These are phyloP conservation scores for Elongisporangium undulatum DNA, from an alignment of 352 stramenopile genomes.

Conservation along the genomic window DNA sequence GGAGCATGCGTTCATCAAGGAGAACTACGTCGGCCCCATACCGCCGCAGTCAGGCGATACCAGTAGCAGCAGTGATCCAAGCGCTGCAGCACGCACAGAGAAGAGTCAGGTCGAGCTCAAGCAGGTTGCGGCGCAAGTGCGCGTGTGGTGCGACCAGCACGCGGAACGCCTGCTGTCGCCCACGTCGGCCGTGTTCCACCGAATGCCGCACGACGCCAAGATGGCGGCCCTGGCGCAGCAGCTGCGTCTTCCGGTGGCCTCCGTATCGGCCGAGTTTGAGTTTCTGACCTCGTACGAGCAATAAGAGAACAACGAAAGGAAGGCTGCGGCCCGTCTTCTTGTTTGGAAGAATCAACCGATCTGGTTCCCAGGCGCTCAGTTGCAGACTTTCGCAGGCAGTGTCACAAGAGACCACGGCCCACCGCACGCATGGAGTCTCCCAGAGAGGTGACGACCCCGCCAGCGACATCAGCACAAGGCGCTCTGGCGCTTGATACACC, in stretches of 20 bases:
- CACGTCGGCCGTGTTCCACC: slow-evolving; percentile 15
- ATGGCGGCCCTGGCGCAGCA: slow-evolving; percentile 40
- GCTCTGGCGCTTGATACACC: background rate
- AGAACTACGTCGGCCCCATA: slow-evolving; percentile 33
- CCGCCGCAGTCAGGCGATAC: slow-evolving; percentile 18
- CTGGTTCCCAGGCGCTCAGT: background rate
- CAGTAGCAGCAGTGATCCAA: slow-evolving; percentile 1
- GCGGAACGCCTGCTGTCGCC: slow-evolving; percentile 27
- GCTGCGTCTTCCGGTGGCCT: slow-evolving; percentile 39
- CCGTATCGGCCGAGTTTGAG: slow-evolving; percentile 45
- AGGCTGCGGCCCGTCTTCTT: background rate
- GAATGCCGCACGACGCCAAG: slow-evolving; percentile 21
- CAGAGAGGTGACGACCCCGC: background rate
- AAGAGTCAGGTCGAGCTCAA: slow-evolving; percentile 35
- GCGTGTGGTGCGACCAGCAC: slow-evolving; percentile 52
- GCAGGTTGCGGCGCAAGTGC: slow-evolving; percentile 41
- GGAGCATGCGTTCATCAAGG: slow-evolving; percentile 65
- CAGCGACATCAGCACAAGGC: background rate
- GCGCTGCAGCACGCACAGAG: slow-evolving; percentile 18
- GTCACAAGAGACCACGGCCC: background rate
- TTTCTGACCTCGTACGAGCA: slow-evolving; percentile 27
- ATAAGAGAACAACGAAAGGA: background rate
- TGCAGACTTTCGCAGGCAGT: background rate
- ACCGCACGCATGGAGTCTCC: background rate
- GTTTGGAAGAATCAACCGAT: background rate